These are phyloP conservation scores for Aspergillus incahuasiensis DNA, from an alignment of 495 filamentous ascomycete genomes.

Conservation along the genomic window DNA sequence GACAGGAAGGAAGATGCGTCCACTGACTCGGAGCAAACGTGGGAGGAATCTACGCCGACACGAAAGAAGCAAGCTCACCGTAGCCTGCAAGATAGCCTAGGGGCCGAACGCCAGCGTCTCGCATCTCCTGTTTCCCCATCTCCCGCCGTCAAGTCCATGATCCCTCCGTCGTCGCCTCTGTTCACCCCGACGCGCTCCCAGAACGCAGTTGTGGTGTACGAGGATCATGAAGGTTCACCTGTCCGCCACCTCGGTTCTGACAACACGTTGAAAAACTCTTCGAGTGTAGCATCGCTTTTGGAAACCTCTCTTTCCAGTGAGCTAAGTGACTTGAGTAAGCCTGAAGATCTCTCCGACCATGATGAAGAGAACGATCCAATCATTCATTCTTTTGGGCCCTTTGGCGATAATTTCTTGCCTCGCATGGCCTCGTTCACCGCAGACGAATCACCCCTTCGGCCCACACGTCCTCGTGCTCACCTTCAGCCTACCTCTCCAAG, in stretches of 20 bases:
- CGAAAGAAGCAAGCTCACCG: constrained; percentile 28
- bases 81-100: constrained; percentile 57
- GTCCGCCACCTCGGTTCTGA: constrained; percentile 31
- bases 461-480: constrained; percentile 32
- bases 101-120: constrained; percentile 56
- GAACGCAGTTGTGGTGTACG: constrained; percentile 57
- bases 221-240: constrained; percentile 51
- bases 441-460: constrained; percentile 48
- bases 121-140: constrained; percentile 73
- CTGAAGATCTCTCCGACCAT: constrained; percentile 65
- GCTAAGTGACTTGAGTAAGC: constrained; percentile 53
- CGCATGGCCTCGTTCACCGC: constrained; percentile 71
- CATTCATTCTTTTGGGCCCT: constrained; percentile 83
- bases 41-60: constrained; percentile 54
- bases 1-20: constrained; percentile 57
- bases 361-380: constrained; percentile 93
- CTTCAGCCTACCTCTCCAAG: constrained; percentile 37
- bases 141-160: constrained; percentile 46
- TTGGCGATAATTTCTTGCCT: constrained; percentile 72
- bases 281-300: constrained; percentile 29
- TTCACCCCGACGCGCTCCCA: constrained; percentile 38
- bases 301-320: constrained; percentile 51
- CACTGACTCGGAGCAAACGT: constrained; percentile 62
- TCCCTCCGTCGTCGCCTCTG: constrained; percentile 41
- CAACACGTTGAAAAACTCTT: constrained; percentile 16